These are phyloP conservation scores for Psidium friedrichsthalianum DNA, from an alignment of 345 rosid species.

Conservation along the genomic window DNA sequence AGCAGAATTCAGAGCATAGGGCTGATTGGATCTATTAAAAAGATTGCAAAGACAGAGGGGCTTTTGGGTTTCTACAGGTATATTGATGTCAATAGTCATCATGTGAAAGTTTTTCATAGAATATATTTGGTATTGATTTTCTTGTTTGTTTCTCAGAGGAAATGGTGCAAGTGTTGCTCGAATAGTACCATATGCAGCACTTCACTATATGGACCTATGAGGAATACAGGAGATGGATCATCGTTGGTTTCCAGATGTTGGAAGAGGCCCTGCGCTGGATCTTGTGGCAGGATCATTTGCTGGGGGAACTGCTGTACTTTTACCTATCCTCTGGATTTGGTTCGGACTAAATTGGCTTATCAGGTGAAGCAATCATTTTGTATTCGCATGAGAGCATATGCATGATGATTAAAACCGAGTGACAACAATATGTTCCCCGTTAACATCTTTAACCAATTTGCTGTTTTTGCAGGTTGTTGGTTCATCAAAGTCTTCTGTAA, in stretches of 20 bases:
- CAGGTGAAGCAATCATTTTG: slow-evolving; percentile 39
- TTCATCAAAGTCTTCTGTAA: slow-evolving; percentile 32
- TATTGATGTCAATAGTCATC: slow-evolving; percentile 4
- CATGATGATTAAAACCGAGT: neutral
- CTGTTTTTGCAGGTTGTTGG: slow-evolving; percentile 45
- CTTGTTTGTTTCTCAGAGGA: slow-evolving; percentile 34
- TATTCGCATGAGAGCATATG: neutral
- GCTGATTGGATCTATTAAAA: slow-evolving; percentile 54
- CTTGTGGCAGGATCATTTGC: slow-evolving; percentile 89
- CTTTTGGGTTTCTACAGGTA: slow-evolving; percentile 85
- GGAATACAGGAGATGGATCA: slow-evolving; percentile 88
- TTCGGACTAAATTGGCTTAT: slow-evolving; percentile 81
- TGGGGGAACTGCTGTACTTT: slow-evolving; percentile 87
- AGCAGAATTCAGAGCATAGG: slow-evolving; percentile 66
- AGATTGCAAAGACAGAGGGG: slow-evolving; percentile 75
- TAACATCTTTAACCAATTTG: neutral
- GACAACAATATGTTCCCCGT: neutral
- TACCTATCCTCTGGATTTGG: slow-evolving; percentile 91
- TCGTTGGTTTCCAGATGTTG: slow-evolving; percentile 40
- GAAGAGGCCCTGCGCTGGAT: slow-evolving; percentile 84
- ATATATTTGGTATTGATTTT: slow-evolving; percentile 1
- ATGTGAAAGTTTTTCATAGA: neutral
- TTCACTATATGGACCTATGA: slow-evolving; percentile 96
- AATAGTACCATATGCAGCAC: slow-evolving; percentile 90
- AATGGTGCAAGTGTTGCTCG: slow-evolving; percentile 94